Evolutionary conservation across 306 rosid species (phyloP), one percentile per base, ranked within the genome.

Genomic region (Dicorynia guianensis): DNA sequence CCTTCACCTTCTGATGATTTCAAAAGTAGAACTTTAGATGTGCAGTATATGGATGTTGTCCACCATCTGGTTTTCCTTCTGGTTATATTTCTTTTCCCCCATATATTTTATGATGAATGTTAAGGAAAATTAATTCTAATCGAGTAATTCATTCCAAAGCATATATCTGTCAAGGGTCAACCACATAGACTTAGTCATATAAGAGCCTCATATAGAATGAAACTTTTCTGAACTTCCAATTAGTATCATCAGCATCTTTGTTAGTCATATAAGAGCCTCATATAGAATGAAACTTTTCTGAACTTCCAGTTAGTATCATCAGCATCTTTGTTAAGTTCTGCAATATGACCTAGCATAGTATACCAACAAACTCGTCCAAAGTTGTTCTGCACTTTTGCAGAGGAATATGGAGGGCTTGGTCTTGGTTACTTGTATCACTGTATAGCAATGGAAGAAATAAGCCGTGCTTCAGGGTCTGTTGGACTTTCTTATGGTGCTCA

Each of bases 391-490:
- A 76, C 46, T 73, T 65, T 79, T 83, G 70, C 79, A 94, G 98
- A 94, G 97, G 96, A 94, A 81, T 90, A 88, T 79, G 98, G 97
- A 80, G 98, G 98, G 25, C 93, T 94, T 76, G 97, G 98, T 78
- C 93, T 94, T 50, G 98, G 98, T 46, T 94, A 94, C 85, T 81
- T 90, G 82, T 94, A 91, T 81, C 98, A 94, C 79, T 94, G 97
- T 84, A 85, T 94, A 60, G 95, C 96, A 55, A 81, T 94, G 93
- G 98, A 94, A 88, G 98, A 94, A 88, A 86, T 93, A 78, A 94
- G 97, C 72, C 91, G 98, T 70, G 98, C 98, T 82, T 94, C 98
- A 55, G 98, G 77, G 43, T 94, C 97, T n/a, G 98, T 94, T 77
- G 96, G 89, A 34, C 98, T 92, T 76, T 92, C 97, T 53, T 94